A percentile compares a stretch with the other conserved stretches of the same genome.
Evolutionary conservation across 2,329 filamentous ascomycete species (phyloP).

Genomic region (Pseudogymnoascus sp.): DNA sequence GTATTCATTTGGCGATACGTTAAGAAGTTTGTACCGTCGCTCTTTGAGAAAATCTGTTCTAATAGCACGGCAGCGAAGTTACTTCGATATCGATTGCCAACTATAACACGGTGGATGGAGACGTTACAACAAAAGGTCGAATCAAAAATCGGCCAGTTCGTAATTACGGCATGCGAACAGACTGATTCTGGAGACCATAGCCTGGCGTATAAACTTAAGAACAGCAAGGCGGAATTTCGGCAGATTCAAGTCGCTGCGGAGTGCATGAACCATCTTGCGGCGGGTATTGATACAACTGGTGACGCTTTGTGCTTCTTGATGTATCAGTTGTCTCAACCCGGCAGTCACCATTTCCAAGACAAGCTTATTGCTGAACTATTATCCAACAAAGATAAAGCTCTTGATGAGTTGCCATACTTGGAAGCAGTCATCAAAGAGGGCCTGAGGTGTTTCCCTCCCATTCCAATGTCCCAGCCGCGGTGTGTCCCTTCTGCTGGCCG

Average conservation of each 20-base stretch:
- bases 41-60: background rate
- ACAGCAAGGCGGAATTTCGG: slow-evolving; percentile 39
- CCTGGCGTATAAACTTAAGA: slow-evolving; percentile 50
- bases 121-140: background rate
- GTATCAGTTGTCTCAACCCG: slow-evolving; percentile 58
- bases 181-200: slow-evolving; percentile 44
- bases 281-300: slow-evolving; percentile 64
- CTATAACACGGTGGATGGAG: slow-evolving; percentile 30
- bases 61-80: background rate
- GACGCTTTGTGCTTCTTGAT: slow-evolving; percentile 63
- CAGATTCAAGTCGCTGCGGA: slow-evolving; percentile 53
- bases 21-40: slow-evolving; percentile 45
- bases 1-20: slow-evolving; percentile 57
- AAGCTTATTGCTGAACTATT: slow-evolving; percentile 44
- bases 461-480: slow-evolving; percentile 58
- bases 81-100: slow-evolving; percentile 5
- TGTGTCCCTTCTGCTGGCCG: slow-evolving; percentile 47
- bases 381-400: slow-evolving; percentile 29
- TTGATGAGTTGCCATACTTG: slow-evolving; percentile 48
- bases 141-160: slow-evolving; percentile 31
- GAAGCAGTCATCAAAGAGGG: slow-evolving; percentile 57
- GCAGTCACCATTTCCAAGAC: slow-evolving; percentile 42
- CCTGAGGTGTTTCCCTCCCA: slow-evolving; percentile 53
- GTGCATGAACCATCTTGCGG: slow-evolving; percentile 63
- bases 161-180: slow-evolving; percentile 42